Base-by-base conservation (phyloP, 805 yeast genomes). In the Barnettozyma sp. region DNA sequence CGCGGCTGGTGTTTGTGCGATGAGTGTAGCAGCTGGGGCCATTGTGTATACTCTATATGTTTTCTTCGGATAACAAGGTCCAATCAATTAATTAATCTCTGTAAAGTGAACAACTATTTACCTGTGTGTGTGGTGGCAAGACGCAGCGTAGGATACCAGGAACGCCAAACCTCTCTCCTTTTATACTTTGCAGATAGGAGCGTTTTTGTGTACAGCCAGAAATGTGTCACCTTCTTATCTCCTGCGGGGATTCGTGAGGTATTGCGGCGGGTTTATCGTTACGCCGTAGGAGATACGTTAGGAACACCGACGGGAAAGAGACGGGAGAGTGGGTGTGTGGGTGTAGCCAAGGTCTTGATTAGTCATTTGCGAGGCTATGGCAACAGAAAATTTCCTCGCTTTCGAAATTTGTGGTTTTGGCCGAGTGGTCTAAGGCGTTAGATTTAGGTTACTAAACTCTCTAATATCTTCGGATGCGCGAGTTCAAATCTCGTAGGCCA, bases 401-500 rank as follows among this genome's bases (percentile, higher is more conserved):
- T n/a, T n/a, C n/a, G n/a, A n/a, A 29, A 18, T 9, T 7, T 17
- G 32, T 29, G 32, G 23, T 20, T 29, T 19, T 29, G 32, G 32
- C 32, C 32, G 32, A 29, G 32, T 29, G 32, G 32, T 29, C 32
- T 29, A 29, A 29, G 32, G 32, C 32, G 32, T 29, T 29, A 20
- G 32, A 29, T 29, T 29, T 29, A 29, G 32, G 32, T 29, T 29
- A 7, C 14, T 29, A 29, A 29, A 29, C 19, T 29, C 32, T 29
- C 32, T 20, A 29, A 29, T 29, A 29, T 29, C 32, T 29, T 29
- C 32, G 32, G 65, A 60, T 60, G 65, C 65, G 60, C 56, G 65
- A 61, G 65, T 60, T 60, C 65, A 63, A 60, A 60, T 59, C 65
- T 61, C 65, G 56, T 57, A 58, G 60, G 61, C 58, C 62, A 59